Percentiles rank a stretch among this genome's conserved stretches.
These are phyloP conservation scores for Rhexocercosporidium sp. DNA, from an alignment of 2,329 filamentous ascomycete species.

Conservation along the genomic window DNA sequence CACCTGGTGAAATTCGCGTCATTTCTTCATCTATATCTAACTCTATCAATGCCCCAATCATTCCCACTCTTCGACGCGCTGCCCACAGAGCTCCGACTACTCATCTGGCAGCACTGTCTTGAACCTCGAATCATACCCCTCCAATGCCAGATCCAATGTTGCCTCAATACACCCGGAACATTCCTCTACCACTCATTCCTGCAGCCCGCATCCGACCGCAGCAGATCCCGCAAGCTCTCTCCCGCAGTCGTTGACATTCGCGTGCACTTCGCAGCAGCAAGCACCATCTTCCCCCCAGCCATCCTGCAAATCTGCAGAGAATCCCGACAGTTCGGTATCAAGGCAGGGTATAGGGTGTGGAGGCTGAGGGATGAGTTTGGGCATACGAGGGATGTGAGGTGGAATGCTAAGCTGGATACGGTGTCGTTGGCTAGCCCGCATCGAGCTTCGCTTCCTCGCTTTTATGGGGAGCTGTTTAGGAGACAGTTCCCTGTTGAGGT, in stretches of 20 bases:
- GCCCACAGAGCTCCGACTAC: slow-evolving; percentile 1
- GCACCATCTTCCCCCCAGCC: not conserved
- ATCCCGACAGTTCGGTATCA: not conserved
- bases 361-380: not conserved
- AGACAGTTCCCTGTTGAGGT: slow-evolving; percentile 6
- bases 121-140: slow-evolving; percentile 7
- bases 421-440: slow-evolving; percentile 3
- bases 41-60: not conserved
- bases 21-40: too few relatives aligned
- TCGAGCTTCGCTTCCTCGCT: not conserved
- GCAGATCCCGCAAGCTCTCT: not conserved
- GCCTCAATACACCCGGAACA: not conserved
- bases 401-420: not conserved
- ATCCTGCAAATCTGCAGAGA: slow-evolving; percentile 4
- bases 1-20: too few relatives aligned
- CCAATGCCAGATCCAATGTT: slow-evolving; percentile 13
- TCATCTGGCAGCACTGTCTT: slow-evolving; percentile 2
- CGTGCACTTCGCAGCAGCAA: slow-evolving; percentile 3
- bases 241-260: slow-evolving; percentile 4
- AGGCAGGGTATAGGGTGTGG: not conserved
- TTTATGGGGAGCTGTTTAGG: slow-evolving; percentile 6
- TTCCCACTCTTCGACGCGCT: not conserved
- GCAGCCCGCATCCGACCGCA: not conserved
- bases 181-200: slow-evolving; percentile 15
- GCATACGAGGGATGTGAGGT: slow-evolving; percentile 8